These are phyloP conservation scores for Cyberlindnera samutprakarnensis DNA, from an alignment of 805 yeast species.

Conservation along the genomic window DNA sequence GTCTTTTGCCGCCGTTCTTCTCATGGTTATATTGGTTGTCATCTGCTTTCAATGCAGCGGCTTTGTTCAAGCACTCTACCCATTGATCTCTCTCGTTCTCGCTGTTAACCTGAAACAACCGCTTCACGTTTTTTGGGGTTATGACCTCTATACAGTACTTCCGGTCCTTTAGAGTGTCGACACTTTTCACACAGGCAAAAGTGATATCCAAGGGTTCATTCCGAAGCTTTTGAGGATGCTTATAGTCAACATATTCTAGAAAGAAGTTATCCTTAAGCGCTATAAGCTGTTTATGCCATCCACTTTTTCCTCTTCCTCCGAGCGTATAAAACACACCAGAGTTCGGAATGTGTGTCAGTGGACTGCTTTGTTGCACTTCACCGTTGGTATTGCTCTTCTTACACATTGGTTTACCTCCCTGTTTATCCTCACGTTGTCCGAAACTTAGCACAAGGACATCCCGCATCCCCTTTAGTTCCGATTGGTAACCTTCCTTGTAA, in stretches of 20 bases:
- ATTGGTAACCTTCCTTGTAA: conserved; percentile 9
- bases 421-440: background rate
- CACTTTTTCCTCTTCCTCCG: conserved; percentile 12
- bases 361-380: background rate
- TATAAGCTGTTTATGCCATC: conserved; percentile 91
- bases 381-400: too few relatives aligned
- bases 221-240: conserved; percentile 54
- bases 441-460: background rate
- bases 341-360: background rate
- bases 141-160: conserved; percentile 67
- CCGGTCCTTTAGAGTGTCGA: conserved; percentile 14
- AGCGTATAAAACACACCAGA: conserved; percentile 9
- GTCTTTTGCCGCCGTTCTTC: too few relatives aligned
- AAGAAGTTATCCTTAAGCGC: conserved; percentile 62
- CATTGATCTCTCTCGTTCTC: conserved; percentile 63
- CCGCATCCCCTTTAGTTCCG: background rate
- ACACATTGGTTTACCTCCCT: background rate
- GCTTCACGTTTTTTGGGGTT: conserved; percentile 58
- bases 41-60: conserved; percentile 30
- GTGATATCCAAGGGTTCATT: conserved; percentile 65
- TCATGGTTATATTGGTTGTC: conserved; percentile 7
- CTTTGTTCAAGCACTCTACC: conserved; percentile 55
- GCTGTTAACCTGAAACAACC: conserved; percentile 67
- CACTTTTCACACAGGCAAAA: conserved; percentile 51
- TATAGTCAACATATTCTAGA: conserved; percentile 74